Percentiles rank a stretch among this genome's conserved stretches.
phyloP scores from a whole-genome alignment of 257 asterid species.

The Solanum megistacrolobum region DNA sequence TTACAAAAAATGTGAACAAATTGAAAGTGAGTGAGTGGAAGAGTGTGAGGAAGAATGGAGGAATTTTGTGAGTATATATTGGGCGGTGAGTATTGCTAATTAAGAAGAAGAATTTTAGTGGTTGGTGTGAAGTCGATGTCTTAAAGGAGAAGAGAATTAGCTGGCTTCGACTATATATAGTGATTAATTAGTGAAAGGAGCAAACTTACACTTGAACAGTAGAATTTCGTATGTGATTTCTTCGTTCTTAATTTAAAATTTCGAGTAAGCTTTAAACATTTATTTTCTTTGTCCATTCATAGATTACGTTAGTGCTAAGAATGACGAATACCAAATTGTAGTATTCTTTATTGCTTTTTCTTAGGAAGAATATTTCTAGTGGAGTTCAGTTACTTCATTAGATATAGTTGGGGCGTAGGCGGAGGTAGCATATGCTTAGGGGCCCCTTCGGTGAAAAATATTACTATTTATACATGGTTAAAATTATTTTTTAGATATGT shows the following conservation, averaged over 20 bases:
- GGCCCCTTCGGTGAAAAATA: no score
- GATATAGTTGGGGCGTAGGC: neutral
- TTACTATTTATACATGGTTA: no score
- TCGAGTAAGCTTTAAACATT: neutral
- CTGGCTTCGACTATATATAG: slow-evolving; percentile 20
- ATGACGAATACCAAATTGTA: neutral
- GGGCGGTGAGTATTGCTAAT: neutral
- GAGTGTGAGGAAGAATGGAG: neutral
- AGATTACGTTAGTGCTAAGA: neutral
- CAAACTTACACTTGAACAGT: neutral
- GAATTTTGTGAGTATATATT: neutral
- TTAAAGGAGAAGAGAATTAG: slow-evolving; percentile 12
- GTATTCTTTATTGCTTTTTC: neutral
- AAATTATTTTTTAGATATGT: no score
- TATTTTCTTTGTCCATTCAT: neutral
- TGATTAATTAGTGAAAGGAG: neutral
- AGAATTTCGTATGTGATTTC: neutral
- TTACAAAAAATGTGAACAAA: neutral
- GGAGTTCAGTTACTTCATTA: neutral
- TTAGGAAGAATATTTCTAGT: neutral
- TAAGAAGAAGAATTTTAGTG: neutral
- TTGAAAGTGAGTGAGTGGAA: neutral
- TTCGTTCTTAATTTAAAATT: neutral
- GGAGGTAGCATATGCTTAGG: no score
- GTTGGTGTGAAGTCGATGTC: slow-evolving; percentile 41